A percentile compares a stretch with the other conserved stretches of the same genome.
Conservation (phyloP, 2,329 filamentous ascomycete species). For the Penicillium sp. region DNA sequence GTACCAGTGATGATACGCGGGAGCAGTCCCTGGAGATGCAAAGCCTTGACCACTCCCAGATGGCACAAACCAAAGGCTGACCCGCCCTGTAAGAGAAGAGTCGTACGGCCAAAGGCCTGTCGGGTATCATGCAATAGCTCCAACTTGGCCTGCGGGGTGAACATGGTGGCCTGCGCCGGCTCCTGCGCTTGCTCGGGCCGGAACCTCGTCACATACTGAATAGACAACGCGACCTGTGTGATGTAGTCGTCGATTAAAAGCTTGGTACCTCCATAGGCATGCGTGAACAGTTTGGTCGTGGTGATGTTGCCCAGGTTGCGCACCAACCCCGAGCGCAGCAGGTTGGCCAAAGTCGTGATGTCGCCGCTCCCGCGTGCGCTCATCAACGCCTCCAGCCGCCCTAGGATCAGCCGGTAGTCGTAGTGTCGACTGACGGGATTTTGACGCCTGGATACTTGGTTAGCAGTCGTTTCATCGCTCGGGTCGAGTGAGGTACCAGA, state of each 20-base stretch:
- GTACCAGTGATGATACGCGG: constrained; percentile 90
- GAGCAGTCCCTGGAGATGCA: constrained; percentile 73
- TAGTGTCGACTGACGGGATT: constrained; percentile 77
- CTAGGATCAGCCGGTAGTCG: constrained; percentile 77
- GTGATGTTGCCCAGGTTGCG: constrained; percentile 91
- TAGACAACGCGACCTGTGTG: constrained; percentile 72
- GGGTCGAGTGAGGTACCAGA: constrained; percentile 54
- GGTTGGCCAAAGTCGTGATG: constrained; percentile 68
- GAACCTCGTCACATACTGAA: constrained; percentile 68
- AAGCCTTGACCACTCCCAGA: constrained; percentile 80
- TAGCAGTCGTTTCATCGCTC: not conserved
- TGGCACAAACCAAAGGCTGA: constrained; percentile 90
- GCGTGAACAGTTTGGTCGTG: constrained; percentile 72
- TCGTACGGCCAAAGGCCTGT: constrained; percentile 81
- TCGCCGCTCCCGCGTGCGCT: constrained; percentile 66
- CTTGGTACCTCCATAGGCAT: constrained; percentile 83
- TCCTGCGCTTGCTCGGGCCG: constrained; percentile 54
- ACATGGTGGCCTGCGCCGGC: constrained; percentile 45
- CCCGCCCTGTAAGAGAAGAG: constrained; percentile 80
- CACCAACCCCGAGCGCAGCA: constrained; percentile 70
- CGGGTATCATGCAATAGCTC: constrained; percentile 82
- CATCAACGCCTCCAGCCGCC: constrained; percentile 67
- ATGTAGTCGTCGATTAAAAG: constrained; percentile 88
- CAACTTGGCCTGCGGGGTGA: constrained; percentile 73
- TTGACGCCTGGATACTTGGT: constrained; percentile 61